Percentiles rank a stretch among this genome's conserved stretches.
Evolutionary conservation across 441 rosid genomes (phyloP).

Genomic region (Gossypium trilobum): DNA sequence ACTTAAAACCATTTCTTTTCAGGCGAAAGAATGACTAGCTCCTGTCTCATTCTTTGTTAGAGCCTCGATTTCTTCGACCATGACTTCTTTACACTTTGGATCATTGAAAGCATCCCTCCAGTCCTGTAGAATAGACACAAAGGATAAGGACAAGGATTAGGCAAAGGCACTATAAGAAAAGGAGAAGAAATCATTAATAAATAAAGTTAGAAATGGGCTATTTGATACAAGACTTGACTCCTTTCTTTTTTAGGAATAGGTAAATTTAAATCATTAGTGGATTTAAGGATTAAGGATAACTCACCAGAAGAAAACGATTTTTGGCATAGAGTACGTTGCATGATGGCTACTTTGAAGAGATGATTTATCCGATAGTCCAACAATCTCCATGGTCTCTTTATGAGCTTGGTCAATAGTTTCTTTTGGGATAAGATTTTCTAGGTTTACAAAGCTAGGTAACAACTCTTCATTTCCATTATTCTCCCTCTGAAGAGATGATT

Average conservation of each 20-base stretch:
- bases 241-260: neutral
- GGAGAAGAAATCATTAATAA: neutral
- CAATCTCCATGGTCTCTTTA: neutral
- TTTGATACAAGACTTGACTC: neutral
- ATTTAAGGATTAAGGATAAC: neutral
- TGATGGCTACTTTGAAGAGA: neutral
- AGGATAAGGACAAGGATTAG: neutral
- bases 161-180: neutral
- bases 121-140: neutral
- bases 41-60: neutral
- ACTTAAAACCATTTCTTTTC: neutral
- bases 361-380: neutral
- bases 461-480: neutral
- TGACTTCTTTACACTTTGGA: neutral
- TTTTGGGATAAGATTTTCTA: neutral
- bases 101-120: neutral
- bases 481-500: neutral
- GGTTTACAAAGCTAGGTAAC: neutral
- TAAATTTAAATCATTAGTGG: neutral
- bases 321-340: neutral
- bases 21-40: neutral
- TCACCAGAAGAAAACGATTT: neutral
- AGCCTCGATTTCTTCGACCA: neutral
- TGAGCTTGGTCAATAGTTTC: neutral
- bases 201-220: neutral